Base-by-base conservation (phyloP, 768 basidiomycete genomes). In the Piloderma croceum region DNA sequence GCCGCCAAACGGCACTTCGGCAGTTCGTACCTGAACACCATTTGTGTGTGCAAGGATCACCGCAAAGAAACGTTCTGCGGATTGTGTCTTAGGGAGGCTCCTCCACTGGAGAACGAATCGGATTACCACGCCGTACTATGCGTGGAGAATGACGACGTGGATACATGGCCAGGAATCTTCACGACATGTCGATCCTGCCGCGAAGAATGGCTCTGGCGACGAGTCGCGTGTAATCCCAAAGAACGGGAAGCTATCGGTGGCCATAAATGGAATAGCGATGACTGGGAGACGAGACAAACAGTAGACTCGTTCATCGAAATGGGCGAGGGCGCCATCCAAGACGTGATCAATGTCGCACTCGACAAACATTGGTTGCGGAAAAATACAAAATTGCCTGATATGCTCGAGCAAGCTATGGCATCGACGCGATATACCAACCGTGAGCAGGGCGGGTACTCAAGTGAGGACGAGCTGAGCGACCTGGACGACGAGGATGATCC, bases 311-410 rank as follows among this genome's bases (percentile, higher is more conserved):
- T 74, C 57, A 56, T 73, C 22, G 74, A 75, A 40, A 55, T 68
- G 23, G 73, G 70, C 24, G 86, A 88, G 47, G 85, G 85, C 17
- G 73, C 68, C 5, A 73, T 88, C 43, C 49, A 54, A 32, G 79
- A 83, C 34, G 78, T 87, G 17, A 55, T 86, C 24, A 54, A 55
- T 22, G 58, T 82, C 21, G 80, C 81, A 12, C 68, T 76, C 45
- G 86, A 88, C 58, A 83, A 84, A 57, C 65, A 70, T 41, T 89
- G 86, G 86, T 56, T 88, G 35, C 64, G 77, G 25, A 69, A 62
- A 29, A 57, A 76, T 52, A 89, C 86, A 0, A 79, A 79, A 46
- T 68, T 86, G 44, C 65, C 68, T 2, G 80, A 82, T 42, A 69
- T 86, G 53, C 73, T 85, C 58, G 67, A 69, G 46, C 83, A 85